Conservation (phyloP, 331 rosid species). For the Quercus phellos region DNA sequence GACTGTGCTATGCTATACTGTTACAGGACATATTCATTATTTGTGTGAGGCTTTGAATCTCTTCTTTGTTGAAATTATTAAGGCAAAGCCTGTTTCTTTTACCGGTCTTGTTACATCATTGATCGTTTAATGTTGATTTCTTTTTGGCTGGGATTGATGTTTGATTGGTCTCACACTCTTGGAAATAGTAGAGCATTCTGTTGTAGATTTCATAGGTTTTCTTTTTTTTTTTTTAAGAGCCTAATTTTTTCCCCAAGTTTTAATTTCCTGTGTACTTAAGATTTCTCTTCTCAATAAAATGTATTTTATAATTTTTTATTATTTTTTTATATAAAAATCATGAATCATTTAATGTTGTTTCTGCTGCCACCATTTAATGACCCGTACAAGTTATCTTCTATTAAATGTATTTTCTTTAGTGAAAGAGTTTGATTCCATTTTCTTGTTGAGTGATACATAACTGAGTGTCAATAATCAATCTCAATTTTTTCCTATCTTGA, state of each 20-base stretch:
- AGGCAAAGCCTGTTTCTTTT: not conserved
- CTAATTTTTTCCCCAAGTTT: too few species aligned
- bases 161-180: too few species aligned
- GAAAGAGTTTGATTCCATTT: not conserved
- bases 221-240: too few species aligned
- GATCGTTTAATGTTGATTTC: not conserved
- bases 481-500: not conserved
- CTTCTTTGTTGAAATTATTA: not conserved
- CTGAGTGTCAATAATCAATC: not conserved
- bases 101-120: not conserved
- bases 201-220: too few species aligned
- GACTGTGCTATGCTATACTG: not conserved
- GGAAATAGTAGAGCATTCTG: too few species aligned
- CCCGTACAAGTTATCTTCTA: not conserved
- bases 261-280: too few species aligned
- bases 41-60: not conserved
- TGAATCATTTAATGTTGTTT: not conserved
- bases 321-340: too few species aligned
- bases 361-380: too few species aligned
- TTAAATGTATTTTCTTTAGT: not conserved
- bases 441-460: not conserved
- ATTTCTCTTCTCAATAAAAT: too few species aligned
- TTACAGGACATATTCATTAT: not conserved
- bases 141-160: not conserved
- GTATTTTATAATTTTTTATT: too few species aligned